Evolutionary conservation across 768 basidiomycete species (phyloP).

Genomic region (Lanmaoa pseudosensibilis): DNA sequence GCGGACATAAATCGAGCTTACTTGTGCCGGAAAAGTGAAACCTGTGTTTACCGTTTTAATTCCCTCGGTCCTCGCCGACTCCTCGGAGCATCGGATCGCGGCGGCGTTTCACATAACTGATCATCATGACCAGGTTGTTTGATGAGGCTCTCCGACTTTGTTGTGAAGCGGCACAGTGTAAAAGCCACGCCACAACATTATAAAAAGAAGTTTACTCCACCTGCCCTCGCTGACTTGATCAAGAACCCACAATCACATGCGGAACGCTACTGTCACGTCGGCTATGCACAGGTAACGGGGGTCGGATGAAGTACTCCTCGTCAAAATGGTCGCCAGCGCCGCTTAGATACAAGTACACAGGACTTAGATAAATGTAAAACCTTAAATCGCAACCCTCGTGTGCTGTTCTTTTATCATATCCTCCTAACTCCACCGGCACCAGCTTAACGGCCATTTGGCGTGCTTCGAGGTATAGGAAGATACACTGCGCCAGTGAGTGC

Average conservation of each 20-base stretch:
- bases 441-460: neutral
- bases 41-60: neutral
- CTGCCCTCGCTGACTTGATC: too few species aligned
- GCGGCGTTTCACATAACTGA: neutral
- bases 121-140: neutral
- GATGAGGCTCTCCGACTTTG: too few species aligned
- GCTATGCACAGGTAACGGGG: conserved; percentile 4
- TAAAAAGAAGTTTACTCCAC: neutral
- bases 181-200: neutral
- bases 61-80: neutral
- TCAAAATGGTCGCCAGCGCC: neutral
- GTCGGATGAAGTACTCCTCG: conserved; percentile 1
- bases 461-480: conserved; percentile 18
- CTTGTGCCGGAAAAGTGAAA: neutral
- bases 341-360: neutral
- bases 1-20: neutral
- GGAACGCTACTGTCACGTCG: neutral
- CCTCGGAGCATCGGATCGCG: neutral
- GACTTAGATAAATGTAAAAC: neutral
- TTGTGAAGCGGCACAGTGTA: neutral
- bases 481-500: conserved; percentile 7
- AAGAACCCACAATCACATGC: too few species aligned
- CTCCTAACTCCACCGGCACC: neutral
- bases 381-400: neutral
- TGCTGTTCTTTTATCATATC: neutral